Evolutionary conservation across 768 basidiomycete genomes (phyloP), one percentile per base, ranked within the genome.

Genomic region (Leccinum disarticulatum): DNA sequence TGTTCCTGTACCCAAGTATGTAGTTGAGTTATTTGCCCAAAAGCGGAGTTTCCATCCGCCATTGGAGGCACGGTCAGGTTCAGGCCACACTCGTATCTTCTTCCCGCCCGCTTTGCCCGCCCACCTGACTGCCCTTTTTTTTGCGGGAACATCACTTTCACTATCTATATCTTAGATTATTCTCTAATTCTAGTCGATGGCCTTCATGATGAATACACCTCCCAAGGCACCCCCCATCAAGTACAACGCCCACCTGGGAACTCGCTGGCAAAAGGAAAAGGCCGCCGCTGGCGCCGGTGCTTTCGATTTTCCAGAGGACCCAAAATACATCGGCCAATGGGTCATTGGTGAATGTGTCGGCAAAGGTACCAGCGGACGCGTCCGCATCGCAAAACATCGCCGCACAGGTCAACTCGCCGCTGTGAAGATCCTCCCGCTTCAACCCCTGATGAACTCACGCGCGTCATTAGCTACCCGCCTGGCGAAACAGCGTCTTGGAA

Each of bases 301-400:
- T 25, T 93, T 92, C 68, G 92, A 94, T 65, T 82, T 87, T 41
- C 87, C 89, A 1, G 85, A 90, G 56, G 94, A 96, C 74, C 93
- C 94, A 11, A 90, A 86, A 70, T 80, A 78, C 60, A 88, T 97
- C 49, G 95, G 95, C 11, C 93, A 93, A 3, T 97, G 95, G 95
- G 81, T 93, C 64, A 84, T 97, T 8, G 95, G 95, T 58, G 90
- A 93, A 73, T 95, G 93, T 64, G 87, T 97, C 57, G 95, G 95
- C 6, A 95, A 95, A 76, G 95, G 95, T 54, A 91, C 92, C 33
- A 92, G 90, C 66, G 95, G 95, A 69, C 91, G 93, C 56, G 95
- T 98, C 70, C 93, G 94, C 76, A 90, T 98, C 64, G 96, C 93
- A 22, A 87, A 86, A 64, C 95, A 98, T 72, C 82, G 83, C 25